These are phyloP conservation scores for Haplosporangium sp. DNA, from an alignment of 371 early-diverging fungal species.

Conservation along the genomic window DNA sequence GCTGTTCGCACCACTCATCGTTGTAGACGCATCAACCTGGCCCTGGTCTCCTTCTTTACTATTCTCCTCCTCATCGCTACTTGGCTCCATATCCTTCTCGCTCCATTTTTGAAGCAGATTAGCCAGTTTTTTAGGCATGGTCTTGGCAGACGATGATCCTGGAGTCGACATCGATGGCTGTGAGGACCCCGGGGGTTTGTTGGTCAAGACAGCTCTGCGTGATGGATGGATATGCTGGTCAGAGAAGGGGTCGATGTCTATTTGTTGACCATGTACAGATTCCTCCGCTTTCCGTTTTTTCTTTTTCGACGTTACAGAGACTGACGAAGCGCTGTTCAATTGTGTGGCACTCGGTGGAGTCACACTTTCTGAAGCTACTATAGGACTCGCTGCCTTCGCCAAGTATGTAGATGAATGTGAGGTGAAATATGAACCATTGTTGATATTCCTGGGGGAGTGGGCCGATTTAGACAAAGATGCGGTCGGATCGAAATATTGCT, in stretches of 20 bases:
- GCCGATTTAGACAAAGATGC: slow-evolving; percentile 5
- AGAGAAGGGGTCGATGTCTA: neutral
- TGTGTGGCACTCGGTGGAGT: neutral
- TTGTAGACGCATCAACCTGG: neutral
- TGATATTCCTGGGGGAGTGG: neutral
- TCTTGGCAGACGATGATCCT: slow-evolving; percentile 13
- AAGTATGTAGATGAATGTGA: neutral
- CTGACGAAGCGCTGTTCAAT: neutral
- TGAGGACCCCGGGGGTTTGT: neutral
- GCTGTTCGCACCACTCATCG: slow-evolving; percentile 39
- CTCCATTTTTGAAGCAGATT: slow-evolving; percentile 48
- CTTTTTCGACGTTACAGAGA: slow-evolving; percentile 3
- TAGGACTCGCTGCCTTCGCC: neutral
- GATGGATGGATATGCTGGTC: slow-evolving; percentile 47
- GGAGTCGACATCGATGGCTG: neutral
- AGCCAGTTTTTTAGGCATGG: slow-evolving; percentile 50
- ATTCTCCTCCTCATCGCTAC: slow-evolving; percentile 22
- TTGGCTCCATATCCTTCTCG: slow-evolving; percentile 32
- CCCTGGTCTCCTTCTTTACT: neutral
- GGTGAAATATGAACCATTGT: slow-evolving; percentile 5
- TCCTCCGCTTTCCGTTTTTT: slow-evolving; percentile 33
- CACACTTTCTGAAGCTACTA: neutral
- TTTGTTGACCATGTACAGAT: neutral
- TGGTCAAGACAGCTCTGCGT: slow-evolving; percentile 26
- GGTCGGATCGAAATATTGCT: slow-evolving; percentile 24